These are phyloP conservation scores for Phytophthora megakarya DNA, from an alignment of 352 stramenopile species.

Conservation along the genomic window DNA sequence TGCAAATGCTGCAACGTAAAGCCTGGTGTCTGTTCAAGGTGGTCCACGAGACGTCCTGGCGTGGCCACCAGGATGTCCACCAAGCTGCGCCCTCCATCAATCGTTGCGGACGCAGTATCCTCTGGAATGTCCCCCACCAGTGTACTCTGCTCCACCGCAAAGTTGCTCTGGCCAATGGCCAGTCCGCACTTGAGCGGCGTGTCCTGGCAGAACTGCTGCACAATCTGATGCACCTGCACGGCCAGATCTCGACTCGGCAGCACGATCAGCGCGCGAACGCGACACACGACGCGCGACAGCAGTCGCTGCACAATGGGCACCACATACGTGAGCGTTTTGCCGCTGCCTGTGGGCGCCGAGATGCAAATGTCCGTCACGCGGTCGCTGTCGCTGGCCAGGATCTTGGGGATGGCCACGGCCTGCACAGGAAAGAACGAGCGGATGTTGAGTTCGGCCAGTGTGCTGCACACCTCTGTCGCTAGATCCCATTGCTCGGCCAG, in stretches of 20 bases:
- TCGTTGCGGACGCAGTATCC: conserved; percentile 8
- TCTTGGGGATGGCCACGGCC: conserved; percentile 91
- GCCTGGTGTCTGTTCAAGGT: conserved; percentile 96
- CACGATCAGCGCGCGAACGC: conserved; percentile 95
- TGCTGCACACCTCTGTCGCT: conserved; percentile 44
- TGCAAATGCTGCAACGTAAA: conserved; percentile 97
- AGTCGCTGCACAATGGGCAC: conserved; percentile 95
- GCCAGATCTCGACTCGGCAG: conserved; percentile 97
- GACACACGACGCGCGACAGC: conserved; percentile 71
- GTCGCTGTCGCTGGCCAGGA: conserved; percentile 86
- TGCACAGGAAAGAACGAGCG: conserved; percentile 96
- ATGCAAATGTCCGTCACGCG: conserved; percentile 95
- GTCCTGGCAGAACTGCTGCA: conserved; percentile 59
- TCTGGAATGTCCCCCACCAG: conserved; percentile 54
- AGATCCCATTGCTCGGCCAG: conserved; percentile 60
- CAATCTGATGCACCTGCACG: conserved; percentile 87
- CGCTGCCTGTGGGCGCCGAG: conserved; percentile 95
- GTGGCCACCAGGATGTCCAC: conserved; percentile 98
- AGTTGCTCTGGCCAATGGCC: conserved; percentile 92
- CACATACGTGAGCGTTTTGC: conserved; percentile 98
- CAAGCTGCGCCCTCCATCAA: conserved; percentile 73
- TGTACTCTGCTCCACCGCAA: conserved; percentile 74
- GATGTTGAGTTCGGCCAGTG: conserved; percentile 58
- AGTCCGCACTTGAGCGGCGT: conserved; percentile 90
- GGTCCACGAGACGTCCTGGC: conserved; percentile 95